phyloP scores from a whole-genome alignment of 2,329 filamentous ascomycete species.

The Lojkania enalia region DNA sequence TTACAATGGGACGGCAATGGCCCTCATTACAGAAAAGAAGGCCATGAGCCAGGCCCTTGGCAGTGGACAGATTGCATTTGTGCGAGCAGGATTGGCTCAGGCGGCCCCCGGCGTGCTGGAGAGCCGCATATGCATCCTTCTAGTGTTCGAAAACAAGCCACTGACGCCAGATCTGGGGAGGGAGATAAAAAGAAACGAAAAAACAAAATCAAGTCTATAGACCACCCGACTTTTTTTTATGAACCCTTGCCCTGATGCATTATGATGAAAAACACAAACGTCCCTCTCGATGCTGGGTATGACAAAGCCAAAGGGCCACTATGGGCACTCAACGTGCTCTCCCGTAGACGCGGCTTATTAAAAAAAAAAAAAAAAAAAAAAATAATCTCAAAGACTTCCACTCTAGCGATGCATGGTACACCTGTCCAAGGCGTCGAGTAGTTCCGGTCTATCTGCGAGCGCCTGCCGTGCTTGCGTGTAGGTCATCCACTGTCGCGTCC shows the following conservation, averaged over 20 bases:
- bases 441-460: constrained; percentile 77
- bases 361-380: no score
- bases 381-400: constrained; percentile 10
- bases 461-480: constrained; percentile 80
- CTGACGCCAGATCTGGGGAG: constrained; percentile 33
- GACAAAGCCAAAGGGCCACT: no score
- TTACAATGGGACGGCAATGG: not conserved
- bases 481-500: constrained; percentile 86
- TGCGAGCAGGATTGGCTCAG: constrained; percentile 25
- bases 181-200: constrained; percentile 18
- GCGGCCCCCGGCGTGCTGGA: constrained; percentile 20
- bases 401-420: constrained; percentile 61
- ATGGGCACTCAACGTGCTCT: no score
- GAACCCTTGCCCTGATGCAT: constrained; percentile 33
- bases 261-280: constrained; percentile 25
- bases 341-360: constrained; percentile 11
- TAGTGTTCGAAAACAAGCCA: constrained; percentile 35
- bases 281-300: constrained; percentile 15
- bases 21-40: not conserved
- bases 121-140: constrained; percentile 37
- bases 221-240: constrained; percentile 34
- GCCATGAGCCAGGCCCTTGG: constrained; percentile 7
- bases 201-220: constrained; percentile 26
- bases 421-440: constrained; percentile 82
- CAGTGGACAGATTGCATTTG: constrained; percentile 28